Conservation (phyloP, 2,329 filamentous ascomycete species). For the Exophiala phaeomuriformis region DNA sequence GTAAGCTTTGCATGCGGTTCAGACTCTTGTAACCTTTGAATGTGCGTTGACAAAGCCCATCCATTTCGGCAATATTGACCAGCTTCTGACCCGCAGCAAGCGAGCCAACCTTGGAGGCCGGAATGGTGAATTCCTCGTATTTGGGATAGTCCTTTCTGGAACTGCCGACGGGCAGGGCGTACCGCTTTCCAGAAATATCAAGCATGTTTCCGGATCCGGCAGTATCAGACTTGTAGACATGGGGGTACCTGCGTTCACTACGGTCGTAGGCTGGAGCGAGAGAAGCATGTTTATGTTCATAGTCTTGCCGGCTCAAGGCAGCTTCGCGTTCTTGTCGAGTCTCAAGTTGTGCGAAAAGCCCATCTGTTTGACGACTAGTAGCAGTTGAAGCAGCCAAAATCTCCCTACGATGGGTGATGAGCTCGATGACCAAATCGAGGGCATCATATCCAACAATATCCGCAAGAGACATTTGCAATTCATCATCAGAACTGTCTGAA, state of each 20-base stretch:
- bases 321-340: constrained; percentile 72
- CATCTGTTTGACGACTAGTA: constrained; percentile 35
- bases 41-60: constrained; percentile 80
- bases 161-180: constrained; percentile 70
- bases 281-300: constrained; percentile 70
- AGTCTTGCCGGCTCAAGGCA: constrained; percentile 66
- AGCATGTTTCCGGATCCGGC: constrained; percentile 81
- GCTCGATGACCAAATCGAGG: constrained; percentile 82
- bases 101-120: constrained; percentile 69
- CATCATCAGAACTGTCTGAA: constrained; percentile 66
- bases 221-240: constrained; percentile 66
- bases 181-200: constrained; percentile 71
- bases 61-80: constrained; percentile 71
- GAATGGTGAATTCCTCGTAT: constrained; percentile 85
- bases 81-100: constrained; percentile 67
- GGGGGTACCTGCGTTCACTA: constrained; percentile 72
- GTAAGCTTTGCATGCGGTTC: constrained; percentile 96
- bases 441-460: constrained; percentile 92
- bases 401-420: constrained; percentile 69
- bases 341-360: constrained; percentile 53
- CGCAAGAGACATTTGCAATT: constrained; percentile 81
- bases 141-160: constrained; percentile 63
- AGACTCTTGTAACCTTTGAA: constrained; percentile 90
- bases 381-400: constrained; percentile 47
- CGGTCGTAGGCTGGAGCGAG: constrained; percentile 65